Evolutionary conservation across 768 basidiomycete genomes (phyloP).

Genomic region (Polyporus arcularius): DNA sequence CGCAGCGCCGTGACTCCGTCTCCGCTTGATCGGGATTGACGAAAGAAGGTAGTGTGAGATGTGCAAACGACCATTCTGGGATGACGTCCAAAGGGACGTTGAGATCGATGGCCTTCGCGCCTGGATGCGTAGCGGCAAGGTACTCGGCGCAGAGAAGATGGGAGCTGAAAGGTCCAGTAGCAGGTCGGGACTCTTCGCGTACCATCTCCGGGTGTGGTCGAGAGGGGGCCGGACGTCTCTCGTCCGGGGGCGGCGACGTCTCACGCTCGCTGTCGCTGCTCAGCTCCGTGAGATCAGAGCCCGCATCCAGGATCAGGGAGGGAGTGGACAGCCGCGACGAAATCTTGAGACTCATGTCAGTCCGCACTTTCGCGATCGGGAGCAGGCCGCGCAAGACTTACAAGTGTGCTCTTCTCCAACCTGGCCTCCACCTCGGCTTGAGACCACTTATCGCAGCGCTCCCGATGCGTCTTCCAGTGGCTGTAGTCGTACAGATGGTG

Average conservation of each 20-base stretch:
- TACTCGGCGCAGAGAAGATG: not conserved
- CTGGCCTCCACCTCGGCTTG: slow-evolving; percentile 23
- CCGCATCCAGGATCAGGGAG: not conserved
- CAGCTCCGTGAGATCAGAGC: not conserved
- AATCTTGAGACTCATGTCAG: not conserved
- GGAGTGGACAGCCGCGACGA: not conserved
- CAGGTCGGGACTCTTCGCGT: not conserved
- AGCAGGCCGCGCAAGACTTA: not conserved
- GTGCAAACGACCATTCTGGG: not conserved
- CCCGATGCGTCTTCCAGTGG: slow-evolving; percentile 67
- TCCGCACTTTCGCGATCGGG: not conserved
- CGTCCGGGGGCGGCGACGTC: not conserved
- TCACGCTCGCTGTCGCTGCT: not conserved
- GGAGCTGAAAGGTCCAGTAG: not conserved
- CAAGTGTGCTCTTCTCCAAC: slow-evolving; percentile 12
- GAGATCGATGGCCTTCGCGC: not conserved
- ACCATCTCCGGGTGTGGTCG: not conserved
- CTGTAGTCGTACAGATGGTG: slow-evolving; percentile 67
- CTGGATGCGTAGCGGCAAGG: not conserved
- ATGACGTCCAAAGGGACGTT: not conserved
- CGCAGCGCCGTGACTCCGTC: not conserved
- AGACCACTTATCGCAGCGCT: slow-evolving; percentile 55
- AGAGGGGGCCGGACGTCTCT: not conserved
- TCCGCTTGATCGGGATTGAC: not conserved
- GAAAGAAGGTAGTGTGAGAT: not conserved